Conservation (phyloP, 2,329 filamentous ascomycete species). For the Drechmeria coniospora region DNA sequence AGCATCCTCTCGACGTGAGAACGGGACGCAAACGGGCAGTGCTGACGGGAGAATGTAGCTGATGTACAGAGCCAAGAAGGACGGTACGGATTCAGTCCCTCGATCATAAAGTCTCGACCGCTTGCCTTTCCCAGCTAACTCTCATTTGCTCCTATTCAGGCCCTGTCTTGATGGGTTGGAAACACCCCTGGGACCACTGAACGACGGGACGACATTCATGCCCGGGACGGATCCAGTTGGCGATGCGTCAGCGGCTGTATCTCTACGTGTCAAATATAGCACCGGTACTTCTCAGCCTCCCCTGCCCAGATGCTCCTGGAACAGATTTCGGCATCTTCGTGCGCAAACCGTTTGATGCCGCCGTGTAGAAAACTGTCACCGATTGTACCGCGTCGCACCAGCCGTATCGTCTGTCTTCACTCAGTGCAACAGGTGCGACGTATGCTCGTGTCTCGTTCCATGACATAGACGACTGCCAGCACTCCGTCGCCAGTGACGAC, state of each 20-base stretch:
- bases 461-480: conserved; percentile 48
- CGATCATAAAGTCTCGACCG: background rate
- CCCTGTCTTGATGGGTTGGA: conserved; percentile 75
- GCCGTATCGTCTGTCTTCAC: no score
- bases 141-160: conserved; percentile 20
- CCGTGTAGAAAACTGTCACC: conserved; percentile 62
- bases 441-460: conserved; percentile 39
- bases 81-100: conserved; percentile 39
- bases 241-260: no score
- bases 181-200: conserved; percentile 94
- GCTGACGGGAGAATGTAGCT: conserved; percentile 35
- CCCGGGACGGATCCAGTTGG: no score
- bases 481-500: no score
- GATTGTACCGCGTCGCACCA: conserved; percentile 46
- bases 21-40: no score
- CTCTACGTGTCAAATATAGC: no score
- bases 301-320: no score
- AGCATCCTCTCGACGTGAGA: background rate
- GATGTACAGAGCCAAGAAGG: conserved; percentile 93
- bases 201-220: conserved; percentile 8
- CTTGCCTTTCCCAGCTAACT: conserved; percentile 1
- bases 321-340: conserved; percentile 48
- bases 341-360: conserved; percentile 53
- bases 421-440: no score
- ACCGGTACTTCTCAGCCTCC: no score